Evolutionary conservation across 2,329 filamentous ascomycete species (phyloP).

Genomic region (Exophiala oligosperma): DNA sequence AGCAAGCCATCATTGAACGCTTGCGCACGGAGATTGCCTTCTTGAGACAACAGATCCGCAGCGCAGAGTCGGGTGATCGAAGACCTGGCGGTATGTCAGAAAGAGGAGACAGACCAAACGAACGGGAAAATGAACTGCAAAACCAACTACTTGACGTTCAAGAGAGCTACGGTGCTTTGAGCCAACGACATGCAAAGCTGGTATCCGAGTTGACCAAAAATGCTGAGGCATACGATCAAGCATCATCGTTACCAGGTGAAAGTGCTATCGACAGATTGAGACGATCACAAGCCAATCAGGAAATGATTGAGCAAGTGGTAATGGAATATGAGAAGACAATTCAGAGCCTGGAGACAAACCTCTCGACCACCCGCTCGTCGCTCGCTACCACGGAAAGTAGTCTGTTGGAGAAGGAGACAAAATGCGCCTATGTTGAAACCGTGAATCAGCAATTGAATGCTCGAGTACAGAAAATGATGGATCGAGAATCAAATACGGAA

Average conservation of each 20-base stretch:
- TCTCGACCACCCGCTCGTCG: constrained; percentile 82
- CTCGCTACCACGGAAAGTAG: constrained; percentile 82
- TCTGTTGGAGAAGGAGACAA: constrained; percentile 89
- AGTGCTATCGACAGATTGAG: constrained; percentile 84
- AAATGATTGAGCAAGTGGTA: constrained; percentile 93
- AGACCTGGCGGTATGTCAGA: constrained; percentile 61
- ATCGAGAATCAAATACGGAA: constrained; percentile 89
- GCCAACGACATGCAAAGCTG: constrained; percentile 89
- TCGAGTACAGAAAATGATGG: constrained; percentile 87
- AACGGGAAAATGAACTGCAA: constrained; percentile 85
- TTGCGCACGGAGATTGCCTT: constrained; percentile 93
- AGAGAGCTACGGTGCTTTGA: constrained; percentile 90
- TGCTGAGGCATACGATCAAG: constrained; percentile 58
- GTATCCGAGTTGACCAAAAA: constrained; percentile 91
- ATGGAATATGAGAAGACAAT: constrained; percentile 99
- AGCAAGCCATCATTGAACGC: constrained; percentile 88
- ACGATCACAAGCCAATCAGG: constrained; percentile 91
- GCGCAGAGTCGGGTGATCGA: constrained; percentile 68
- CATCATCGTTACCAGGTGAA: constrained; percentile 67
- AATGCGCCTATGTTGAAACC: constrained; percentile 88
- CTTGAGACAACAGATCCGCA: constrained; percentile 87
- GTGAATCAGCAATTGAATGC: constrained; percentile 86
- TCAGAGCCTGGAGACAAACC: constrained; percentile 84
- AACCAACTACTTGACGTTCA: constrained; percentile 90
- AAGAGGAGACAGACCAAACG: constrained; percentile 73